Percentiles rank a stretch among this genome's conserved stretches.
phyloP scores from a whole-genome alignment of 108 stramenopile species.

The Pseudonitzschia multiseries region DNA sequence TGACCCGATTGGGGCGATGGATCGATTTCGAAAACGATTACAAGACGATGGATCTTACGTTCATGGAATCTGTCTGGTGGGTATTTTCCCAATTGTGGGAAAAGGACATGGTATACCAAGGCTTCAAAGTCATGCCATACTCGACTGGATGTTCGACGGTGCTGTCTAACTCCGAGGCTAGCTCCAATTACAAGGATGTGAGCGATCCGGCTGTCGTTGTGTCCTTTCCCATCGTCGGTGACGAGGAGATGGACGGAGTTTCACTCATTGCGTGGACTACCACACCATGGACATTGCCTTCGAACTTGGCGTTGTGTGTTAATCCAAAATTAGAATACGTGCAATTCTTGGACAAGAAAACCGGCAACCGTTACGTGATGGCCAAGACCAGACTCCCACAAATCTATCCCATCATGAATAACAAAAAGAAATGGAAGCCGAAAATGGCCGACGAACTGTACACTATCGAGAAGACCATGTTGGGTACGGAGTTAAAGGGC shows the following conservation, averaged over 20 bases:
- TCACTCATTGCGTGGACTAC: conserved; percentile 97
- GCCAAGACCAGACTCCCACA: conserved; percentile 88
- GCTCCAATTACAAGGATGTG: conserved; percentile 98
- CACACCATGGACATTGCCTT: conserved; percentile 98
- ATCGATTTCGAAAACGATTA: conserved; percentile 99
- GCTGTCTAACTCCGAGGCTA: conserved; percentile 98
- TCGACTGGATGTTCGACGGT: conserved; percentile 96
- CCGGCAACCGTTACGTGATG: conserved; percentile 81
- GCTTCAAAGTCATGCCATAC: conserved; percentile 99
- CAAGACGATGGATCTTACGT: conserved; percentile 97
- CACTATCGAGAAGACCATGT: conserved; percentile 66
- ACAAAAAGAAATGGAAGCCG: conserved; percentile 95
- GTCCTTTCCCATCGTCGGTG: conserved; percentile 85
- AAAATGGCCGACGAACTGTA: conserved; percentile 84
- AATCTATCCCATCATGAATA: conserved; percentile 90
- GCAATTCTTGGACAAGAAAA: conserved; percentile 87
- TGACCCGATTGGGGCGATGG: conserved; percentile 97
- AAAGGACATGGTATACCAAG: conserved; percentile 97
- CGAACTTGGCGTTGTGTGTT: conserved; percentile 96
- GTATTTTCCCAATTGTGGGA: conserved; percentile 94
- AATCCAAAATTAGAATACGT: conserved; percentile 92
- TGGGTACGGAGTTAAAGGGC: conserved; percentile 91
- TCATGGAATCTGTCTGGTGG: conserved; percentile 99
- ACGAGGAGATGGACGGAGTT: conserved; percentile 44
- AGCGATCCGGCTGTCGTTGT: conserved; percentile 98